phyloP scores from a whole-genome alignment of 805 yeast genomes.

The Starmerella vitae region DNA sequence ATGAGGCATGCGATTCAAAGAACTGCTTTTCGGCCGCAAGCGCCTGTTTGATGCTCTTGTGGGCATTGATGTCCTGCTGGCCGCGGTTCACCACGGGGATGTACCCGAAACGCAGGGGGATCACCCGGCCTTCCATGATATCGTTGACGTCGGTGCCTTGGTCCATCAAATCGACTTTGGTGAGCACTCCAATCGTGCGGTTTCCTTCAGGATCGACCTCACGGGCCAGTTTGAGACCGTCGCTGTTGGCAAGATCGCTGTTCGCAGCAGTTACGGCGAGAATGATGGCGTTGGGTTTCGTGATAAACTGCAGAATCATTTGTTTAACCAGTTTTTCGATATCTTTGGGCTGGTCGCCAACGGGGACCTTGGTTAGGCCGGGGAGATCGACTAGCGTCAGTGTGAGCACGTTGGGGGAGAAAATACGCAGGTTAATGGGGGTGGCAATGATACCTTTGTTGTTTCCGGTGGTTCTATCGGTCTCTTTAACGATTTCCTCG shows the following conservation, averaged over 20 bases:
- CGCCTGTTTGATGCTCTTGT: slow-evolving; percentile 81
- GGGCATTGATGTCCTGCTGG: slow-evolving; percentile 82
- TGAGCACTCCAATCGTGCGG: slow-evolving; percentile 92
- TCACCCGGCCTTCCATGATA: slow-evolving; percentile 86
- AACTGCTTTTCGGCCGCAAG: slow-evolving; percentile 65
- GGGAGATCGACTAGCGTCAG: slow-evolving; percentile 93
- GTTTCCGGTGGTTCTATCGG: slow-evolving; percentile 58
- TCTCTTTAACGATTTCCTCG: slow-evolving; percentile 78
- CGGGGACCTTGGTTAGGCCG: slow-evolving; percentile 95
- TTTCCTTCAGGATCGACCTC: slow-evolving; percentile 95
- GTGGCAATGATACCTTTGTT: slow-evolving; percentile 77
- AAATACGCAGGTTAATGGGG: slow-evolving; percentile 87
- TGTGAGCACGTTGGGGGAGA: slow-evolving; percentile 88
- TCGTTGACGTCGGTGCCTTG: slow-evolving; percentile 95
- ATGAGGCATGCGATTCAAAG: slow-evolving; percentile 79
- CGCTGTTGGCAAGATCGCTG: slow-evolving; percentile 93
- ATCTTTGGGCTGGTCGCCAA: slow-evolving; percentile 97
- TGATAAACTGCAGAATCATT: slow-evolving; percentile 81
- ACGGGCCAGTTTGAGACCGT: slow-evolving; percentile 88
- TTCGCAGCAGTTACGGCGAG: slow-evolving; percentile 93
- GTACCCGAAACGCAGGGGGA: slow-evolving; percentile 89
- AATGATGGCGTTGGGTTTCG: slow-evolving; percentile 91
- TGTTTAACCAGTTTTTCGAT: slow-evolving; percentile 89
- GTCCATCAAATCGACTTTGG: slow-evolving; percentile 95
- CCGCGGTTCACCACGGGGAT: slow-evolving; percentile 96